Base-by-base conservation (phyloP, 2,329 filamentous ascomycete species). In the Monilinia vaccinii-corymbosi region DNA sequence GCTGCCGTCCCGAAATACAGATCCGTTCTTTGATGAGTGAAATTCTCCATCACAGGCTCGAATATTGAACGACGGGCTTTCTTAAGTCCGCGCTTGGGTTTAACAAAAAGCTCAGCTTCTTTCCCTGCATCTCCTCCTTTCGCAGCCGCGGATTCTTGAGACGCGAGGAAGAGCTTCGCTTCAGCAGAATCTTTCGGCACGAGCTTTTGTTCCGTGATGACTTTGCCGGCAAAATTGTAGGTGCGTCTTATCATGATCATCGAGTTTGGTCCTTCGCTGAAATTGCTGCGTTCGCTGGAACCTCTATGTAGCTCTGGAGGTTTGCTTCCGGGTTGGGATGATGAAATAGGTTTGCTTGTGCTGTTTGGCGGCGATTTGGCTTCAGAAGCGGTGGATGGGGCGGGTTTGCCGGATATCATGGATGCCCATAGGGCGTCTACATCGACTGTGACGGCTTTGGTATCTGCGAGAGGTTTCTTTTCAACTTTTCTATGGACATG, bases 141-240 rank as follows among this genome's bases (percentile, higher is more conserved):
- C 11, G 65, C 57, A 16, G 68, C 31, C 18, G 9, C 10, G 5
- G 56, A 40, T 4, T 57, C 44, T 58, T 78, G 74, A 0, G 81
- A 81, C 1, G 81, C 80, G 16, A 87, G 77, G 65, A 84, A 86
- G 13, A 87, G 76, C 63, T 80, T 82, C 47, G 84, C 85, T 70
- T 88, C 85, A 58, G 84, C 84, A 0, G 84, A 87, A 68, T 83
- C 78, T 48, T 81, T 78, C 4, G 82, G 75, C 1, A 91, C 84
- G 13, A 85, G 74, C 70, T 88, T 89, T 70, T 89, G 85, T 68
- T 91, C 87, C 0, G 81, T 87, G 67, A 88, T 84, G 14, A 86
- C 78, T 67, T 87, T 83, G 34, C 87, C 88, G 40, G 87, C 88
- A 66, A 91, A 91, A 67, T 86, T 87, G 73, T 89, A 90, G 16